These are phyloP conservation scores for Phytopythium litorale DNA, from an alignment of 352 stramenopile genomes.

Conservation along the genomic window DNA sequence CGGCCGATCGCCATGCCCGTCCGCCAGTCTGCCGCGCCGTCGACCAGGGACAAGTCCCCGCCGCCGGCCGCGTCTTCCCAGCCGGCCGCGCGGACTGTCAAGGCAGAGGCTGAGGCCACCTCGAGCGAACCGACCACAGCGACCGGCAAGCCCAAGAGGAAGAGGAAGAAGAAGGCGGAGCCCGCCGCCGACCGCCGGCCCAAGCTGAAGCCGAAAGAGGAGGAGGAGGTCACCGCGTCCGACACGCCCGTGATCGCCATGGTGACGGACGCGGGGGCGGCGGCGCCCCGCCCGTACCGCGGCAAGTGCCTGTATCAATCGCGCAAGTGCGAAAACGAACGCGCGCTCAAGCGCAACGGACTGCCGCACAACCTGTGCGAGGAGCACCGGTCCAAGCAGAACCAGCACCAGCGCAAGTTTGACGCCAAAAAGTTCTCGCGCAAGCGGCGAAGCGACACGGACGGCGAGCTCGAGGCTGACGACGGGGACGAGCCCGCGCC, in stretches of 20 bases:
- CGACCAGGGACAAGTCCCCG: slow-evolving; percentile 1
- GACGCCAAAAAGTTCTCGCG: slow-evolving; percentile 77
- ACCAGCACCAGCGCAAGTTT: slow-evolving; percentile 82
- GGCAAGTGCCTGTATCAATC: slow-evolving; percentile 77
- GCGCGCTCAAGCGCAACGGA: slow-evolving; percentile 74
- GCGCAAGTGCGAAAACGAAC: slow-evolving; percentile 79
- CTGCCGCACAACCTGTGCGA: slow-evolving; percentile 78
- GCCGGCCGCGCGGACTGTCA: background rate
- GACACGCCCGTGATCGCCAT: background rate
- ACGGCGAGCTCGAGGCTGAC: slow-evolving; percentile 20
- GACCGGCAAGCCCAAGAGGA: background rate
- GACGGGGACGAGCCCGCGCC: slow-evolving; percentile 5
- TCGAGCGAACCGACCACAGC: background rate
- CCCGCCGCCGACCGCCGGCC: background rate
- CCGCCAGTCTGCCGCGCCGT: background rate
- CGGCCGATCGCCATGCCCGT: slow-evolving; percentile 1
- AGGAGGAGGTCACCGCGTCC: background rate
- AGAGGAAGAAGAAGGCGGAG: background rate
- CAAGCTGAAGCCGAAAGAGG: background rate
- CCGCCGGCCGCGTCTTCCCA: background rate
- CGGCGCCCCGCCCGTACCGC: slow-evolving; percentile 24
- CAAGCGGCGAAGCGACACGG: slow-evolving; percentile 26
- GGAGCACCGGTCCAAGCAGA: slow-evolving; percentile 72
- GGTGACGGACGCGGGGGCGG: slow-evolving; percentile 1
- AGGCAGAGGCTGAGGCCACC: background rate